Conservation (phyloP, 2,329 filamentous ascomycete genomes). For the Microdochium trichocladiopsis region DNA sequence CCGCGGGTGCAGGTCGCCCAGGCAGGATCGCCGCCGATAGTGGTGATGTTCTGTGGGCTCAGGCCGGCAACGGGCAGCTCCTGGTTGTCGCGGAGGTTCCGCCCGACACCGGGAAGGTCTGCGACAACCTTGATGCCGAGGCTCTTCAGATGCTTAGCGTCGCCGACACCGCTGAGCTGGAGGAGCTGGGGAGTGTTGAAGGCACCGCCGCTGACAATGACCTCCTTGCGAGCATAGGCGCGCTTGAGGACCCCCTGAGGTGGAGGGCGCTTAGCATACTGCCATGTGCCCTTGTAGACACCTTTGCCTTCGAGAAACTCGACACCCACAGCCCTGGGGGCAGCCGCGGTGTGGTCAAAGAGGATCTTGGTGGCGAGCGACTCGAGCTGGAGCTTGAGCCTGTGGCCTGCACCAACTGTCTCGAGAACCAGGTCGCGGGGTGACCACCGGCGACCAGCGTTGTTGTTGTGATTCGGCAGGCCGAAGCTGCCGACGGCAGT, state of each 20-base stretch:
- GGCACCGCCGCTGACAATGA: conserved; percentile 40
- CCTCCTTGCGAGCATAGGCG: conserved; percentile 25
- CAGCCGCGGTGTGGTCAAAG: neutral
- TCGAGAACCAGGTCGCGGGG: neutral
- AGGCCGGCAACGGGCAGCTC: conserved; percentile 26
- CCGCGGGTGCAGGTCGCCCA: neutral
- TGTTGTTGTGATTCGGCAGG: neutral
- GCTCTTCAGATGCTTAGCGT: conserved; percentile 29
- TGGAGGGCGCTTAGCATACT: conserved; percentile 11
- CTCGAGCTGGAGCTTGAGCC: neutral
- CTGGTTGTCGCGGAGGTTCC: conserved; percentile 40
- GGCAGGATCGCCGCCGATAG: neutral
- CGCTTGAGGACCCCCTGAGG: conserved; percentile 16
- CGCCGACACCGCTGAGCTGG: conserved; percentile 42
- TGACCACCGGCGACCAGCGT: neutral
- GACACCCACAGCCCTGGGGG: neutral
- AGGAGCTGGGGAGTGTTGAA: conserved; percentile 46
- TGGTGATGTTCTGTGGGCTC: neutral
- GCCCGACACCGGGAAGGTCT: conserved; percentile 41
- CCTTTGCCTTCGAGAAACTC: conserved; percentile 13
- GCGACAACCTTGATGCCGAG: conserved; percentile 36
- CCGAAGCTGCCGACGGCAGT: neutral
- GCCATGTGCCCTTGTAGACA: conserved; percentile 23
- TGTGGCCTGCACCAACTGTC: neutral
- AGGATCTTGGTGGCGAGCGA: neutral